Percentiles rank a stretch among this genome's conserved stretches.
Conservation (phyloP, 148 eudicot genomes). For the Vaccinium myrtillus region DNA sequence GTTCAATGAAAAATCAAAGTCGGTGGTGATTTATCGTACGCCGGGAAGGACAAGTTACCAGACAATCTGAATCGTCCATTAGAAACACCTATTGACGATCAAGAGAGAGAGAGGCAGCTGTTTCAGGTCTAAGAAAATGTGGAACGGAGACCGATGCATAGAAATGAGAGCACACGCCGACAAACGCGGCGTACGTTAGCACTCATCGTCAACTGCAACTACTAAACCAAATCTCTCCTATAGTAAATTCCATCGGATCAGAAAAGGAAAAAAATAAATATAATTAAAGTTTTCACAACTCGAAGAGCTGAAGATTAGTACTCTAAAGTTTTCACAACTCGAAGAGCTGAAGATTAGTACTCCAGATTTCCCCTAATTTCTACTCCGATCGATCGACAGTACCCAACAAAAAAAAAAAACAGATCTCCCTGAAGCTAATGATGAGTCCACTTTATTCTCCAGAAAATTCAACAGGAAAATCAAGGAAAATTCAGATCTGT, state of each 20-base stretch:
- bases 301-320: background rate
- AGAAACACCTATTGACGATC: background rate
- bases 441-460: background rate
- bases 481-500: slow-evolving; percentile 10
- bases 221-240: background rate
- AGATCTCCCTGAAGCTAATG: background rate
- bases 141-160: slow-evolving; percentile 1
- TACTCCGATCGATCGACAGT: no score
- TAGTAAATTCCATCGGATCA: background rate
- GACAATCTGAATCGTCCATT: slow-evolving; percentile 4
- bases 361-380: background rate
- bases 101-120: background rate
- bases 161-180: background rate
- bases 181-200: slow-evolving; percentile 2
- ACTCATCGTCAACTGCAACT: background rate
- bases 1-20: slow-evolving; percentile 17
- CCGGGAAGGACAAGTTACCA: slow-evolving; percentile 5
- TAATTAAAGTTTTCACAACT: background rate
- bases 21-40: slow-evolving; percentile 4
- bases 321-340: no score
- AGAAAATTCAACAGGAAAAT: background rate
- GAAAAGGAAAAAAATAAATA: background rate
- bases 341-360: no score
- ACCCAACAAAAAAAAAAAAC: background rate
- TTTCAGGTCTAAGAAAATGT: background rate